phyloP scores from a whole-genome alignment of 257 asterid species.

The Nicotiana paniculata region DNA sequence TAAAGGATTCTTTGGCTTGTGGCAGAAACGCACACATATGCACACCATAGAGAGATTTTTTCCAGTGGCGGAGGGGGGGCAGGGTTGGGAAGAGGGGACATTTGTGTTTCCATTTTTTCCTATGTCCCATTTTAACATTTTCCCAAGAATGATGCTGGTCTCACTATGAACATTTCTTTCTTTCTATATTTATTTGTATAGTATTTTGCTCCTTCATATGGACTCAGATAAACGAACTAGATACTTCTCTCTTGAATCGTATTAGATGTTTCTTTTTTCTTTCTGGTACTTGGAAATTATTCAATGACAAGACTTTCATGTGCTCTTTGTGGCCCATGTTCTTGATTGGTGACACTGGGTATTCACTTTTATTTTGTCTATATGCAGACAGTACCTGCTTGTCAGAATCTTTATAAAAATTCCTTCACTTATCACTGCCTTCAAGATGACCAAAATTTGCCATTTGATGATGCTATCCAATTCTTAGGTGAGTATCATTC shows the following conservation, averaged over 20 bases:
- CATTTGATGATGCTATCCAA: slow-evolving; percentile 75
- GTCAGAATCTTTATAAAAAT: slow-evolving; percentile 79
- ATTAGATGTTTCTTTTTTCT: background rate
- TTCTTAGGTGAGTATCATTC: slow-evolving; percentile 52
- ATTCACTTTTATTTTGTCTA: background rate
- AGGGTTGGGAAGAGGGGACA: background rate
- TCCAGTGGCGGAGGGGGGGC: too few relatives aligned
- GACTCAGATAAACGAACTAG: too few relatives aligned
- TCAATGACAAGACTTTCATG: background rate
- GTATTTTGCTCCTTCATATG: background rate
- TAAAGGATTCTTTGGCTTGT: too few relatives aligned
- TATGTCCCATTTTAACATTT: too few relatives aligned
- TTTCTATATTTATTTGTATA: background rate
- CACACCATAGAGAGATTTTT: too few relatives aligned
- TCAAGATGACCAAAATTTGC: slow-evolving; percentile 54
- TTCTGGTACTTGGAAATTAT: background rate
- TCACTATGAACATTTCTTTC: background rate
- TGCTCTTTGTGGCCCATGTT: background rate
- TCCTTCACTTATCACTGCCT: slow-evolving; percentile 83
- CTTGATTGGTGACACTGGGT: background rate
- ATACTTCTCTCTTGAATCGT: background rate
- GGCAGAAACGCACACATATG: too few relatives aligned
- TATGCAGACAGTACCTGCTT: slow-evolving; percentile 79
- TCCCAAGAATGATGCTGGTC: background rate
- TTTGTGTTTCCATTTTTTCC: background rate